Base-by-base conservation (phyloP, 2,329 filamentous ascomycete species). In the Chrysosphaeria jannelii region DNA sequence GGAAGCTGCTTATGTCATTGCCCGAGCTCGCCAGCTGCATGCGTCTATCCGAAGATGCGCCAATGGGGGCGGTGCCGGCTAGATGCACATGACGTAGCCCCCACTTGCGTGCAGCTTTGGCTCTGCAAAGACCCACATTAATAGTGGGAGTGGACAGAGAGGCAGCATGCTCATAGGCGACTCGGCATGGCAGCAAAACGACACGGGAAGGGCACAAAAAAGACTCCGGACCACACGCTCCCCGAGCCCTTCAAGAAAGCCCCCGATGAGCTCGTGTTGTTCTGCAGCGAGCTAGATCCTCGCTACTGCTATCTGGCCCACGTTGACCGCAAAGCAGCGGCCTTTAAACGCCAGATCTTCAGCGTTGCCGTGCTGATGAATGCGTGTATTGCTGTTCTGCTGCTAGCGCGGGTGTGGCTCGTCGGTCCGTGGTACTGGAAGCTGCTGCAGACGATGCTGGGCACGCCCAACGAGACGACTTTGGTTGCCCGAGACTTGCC, bases 271-370 rank as follows among this genome's bases (percentile, higher is more conserved):
- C 56, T 89, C 25, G 35, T 52, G 23, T 55, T 64, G 8, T 67
- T 89, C 39, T 53, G 71, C 36, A 46, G 56, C 17, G 55, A 51
- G 20, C 63, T 90, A 28, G 56, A 63, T 28, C 50, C 57, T 26
- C 46, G 57, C 26, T 62, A 74, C 41, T 56, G 89, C 39, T 90
- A 91, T 53, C 58, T 91, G 36, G 55, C 69, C 14, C 78, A 90
- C 48, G 51, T 89, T 43, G 79, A 91, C 50, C 47, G 45, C 29
- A 64, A 69, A 30, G 63, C 66, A 0, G 43, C 46, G 11, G 51
- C 53, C 14, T 62, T 79, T 45, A 91, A 91, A 46, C 60, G 60
- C 39, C 70, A 74, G 36, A 69, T 88, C 35, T 91, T 90, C 44
- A 36, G 63, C 22, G 64, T 90, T 1, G 76, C 79, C 10, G 53